phyloP scores from a whole-genome alignment of 306 rosid species.

The Cicer pinnatifidum region DNA sequence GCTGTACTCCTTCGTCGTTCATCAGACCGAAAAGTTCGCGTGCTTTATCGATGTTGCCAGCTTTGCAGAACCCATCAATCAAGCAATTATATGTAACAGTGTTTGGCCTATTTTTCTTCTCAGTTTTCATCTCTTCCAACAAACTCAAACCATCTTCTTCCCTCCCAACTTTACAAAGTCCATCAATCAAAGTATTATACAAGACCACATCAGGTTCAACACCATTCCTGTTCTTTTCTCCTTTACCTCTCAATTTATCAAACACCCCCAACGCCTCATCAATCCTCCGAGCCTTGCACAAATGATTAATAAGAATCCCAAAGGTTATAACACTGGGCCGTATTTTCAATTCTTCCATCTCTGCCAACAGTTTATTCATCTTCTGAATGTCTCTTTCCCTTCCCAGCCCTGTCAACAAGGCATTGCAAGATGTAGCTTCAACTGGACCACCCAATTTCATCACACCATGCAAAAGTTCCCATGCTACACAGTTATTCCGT shows the following conservation, averaged over 20 bases:
- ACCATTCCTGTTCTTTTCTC: conserved; percentile 36
- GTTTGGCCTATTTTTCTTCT: conserved; percentile 52
- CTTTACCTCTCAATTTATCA: conserved; percentile 57
- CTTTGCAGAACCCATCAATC: conserved; percentile 75
- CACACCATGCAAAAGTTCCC: conserved; percentile 64
- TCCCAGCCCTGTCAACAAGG: conserved; percentile 65
- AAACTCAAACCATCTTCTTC: conserved; percentile 71
- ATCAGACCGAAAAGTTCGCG: conserved; percentile 59
- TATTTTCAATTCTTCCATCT: conserved; percentile 72
- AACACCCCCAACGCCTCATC: conserved; percentile 69
- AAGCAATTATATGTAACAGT: conserved; percentile 71
- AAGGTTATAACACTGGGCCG: conserved; percentile 63
- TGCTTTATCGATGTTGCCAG: conserved; percentile 66
- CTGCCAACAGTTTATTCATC: conserved; percentile 65
- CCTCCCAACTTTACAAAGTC: conserved; percentile 86
- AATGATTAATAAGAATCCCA: conserved; percentile 63
- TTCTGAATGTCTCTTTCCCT: conserved; percentile 51
- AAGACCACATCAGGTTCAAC: conserved; percentile 65
- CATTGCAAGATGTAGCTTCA: conserved; percentile 71
- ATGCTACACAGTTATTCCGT: conserved; percentile 55
- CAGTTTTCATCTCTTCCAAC: conserved; percentile 69
- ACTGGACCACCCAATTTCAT: conserved; percentile 61
- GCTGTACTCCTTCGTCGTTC: conserved; percentile 58
- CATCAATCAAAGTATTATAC: conserved; percentile 76
- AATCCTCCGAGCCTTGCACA: conserved; percentile 76